Percentiles rank a stretch among this genome's conserved stretches.
Evolutionary conservation across 75 land plant genomes (phyloP).

Genomic region (Cunninghamia lanceolata): DNA sequence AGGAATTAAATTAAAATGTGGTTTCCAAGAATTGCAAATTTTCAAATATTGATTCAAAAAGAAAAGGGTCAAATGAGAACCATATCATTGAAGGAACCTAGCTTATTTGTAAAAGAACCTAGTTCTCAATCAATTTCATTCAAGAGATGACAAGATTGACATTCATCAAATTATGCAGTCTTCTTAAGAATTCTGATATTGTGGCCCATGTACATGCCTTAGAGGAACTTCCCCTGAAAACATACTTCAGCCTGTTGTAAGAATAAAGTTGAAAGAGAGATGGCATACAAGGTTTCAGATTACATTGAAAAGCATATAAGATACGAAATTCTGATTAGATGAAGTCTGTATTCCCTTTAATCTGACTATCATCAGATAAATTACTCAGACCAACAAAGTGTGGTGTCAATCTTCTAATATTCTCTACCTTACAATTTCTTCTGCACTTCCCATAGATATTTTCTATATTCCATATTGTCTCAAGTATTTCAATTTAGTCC

Average conservation of each 20-base stretch:
- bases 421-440: constrained; percentile 44
- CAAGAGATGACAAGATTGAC: too few species aligned
- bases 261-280: too few species aligned
- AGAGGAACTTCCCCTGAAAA: not conserved
- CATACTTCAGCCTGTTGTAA: not conserved
- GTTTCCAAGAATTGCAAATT: too few species aligned
- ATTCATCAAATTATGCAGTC: not conserved
- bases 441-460: constrained; percentile 47
- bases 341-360: not conserved
- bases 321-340: not conserved
- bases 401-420: constrained; percentile 11
- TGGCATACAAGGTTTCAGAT: not conserved
- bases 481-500: constrained; percentile 44
- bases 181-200: not conserved
- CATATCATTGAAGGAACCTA: too few species aligned
- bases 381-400: not conserved
- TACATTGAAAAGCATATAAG: too few species aligned
- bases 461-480: constrained; percentile 45
- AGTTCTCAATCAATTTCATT: not conserved
- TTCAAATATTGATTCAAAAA: not conserved
- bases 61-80: not conserved
- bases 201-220: not conserved
- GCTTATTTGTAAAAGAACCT: not conserved
- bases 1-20: not conserved
- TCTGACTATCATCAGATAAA: not conserved